Conservation (phyloP, 2,329 filamentous ascomycete species). For the Uncinocarpus reesii region DNA sequence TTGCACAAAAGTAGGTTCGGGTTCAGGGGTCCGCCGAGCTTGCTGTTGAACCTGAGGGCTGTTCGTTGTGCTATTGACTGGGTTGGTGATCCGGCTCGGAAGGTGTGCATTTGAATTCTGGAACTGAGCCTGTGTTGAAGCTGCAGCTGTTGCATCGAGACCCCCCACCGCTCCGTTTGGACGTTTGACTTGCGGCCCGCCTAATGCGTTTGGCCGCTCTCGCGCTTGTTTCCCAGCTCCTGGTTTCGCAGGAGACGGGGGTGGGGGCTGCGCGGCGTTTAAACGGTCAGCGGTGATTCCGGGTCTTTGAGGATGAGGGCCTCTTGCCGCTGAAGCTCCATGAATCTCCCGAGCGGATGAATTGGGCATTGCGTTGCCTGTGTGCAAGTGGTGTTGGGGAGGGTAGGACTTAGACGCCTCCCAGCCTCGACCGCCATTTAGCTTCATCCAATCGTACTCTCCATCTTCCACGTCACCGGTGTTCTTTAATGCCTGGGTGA, state of each 20-base stretch:
- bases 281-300: constrained; percentile 74
- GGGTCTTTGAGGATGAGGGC: constrained; percentile 44
- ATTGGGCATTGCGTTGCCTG: constrained; percentile 66
- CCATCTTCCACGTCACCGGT: constrained; percentile 91
- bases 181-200: constrained; percentile 63
- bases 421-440: constrained; percentile 88
- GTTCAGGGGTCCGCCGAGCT: constrained; percentile 45
- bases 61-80: constrained; percentile 48
- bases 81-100: constrained; percentile 50
- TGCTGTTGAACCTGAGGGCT: constrained; percentile 46
- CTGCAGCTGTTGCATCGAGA: constrained; percentile 66
- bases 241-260: constrained; percentile 71
- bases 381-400: constrained; percentile 65
- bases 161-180: constrained; percentile 46
- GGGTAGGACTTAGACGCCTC: constrained; percentile 64
- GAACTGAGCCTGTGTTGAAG: constrained; percentile 91
- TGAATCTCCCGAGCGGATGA: constrained; percentile 77
- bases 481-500: constrained; percentile 91
- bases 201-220: constrained; percentile 65
- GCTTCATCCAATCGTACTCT: constrained; percentile 99
- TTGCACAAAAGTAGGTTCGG: constrained; percentile 71
- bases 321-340: constrained; percentile 51
- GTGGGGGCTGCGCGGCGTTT: constrained; percentile 86
- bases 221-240: constrained; percentile 57
- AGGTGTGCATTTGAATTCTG: constrained; percentile 90